Base-by-base conservation (phyloP, 345 rosid genomes). In the Lagerstroemia speciosa region DNA sequence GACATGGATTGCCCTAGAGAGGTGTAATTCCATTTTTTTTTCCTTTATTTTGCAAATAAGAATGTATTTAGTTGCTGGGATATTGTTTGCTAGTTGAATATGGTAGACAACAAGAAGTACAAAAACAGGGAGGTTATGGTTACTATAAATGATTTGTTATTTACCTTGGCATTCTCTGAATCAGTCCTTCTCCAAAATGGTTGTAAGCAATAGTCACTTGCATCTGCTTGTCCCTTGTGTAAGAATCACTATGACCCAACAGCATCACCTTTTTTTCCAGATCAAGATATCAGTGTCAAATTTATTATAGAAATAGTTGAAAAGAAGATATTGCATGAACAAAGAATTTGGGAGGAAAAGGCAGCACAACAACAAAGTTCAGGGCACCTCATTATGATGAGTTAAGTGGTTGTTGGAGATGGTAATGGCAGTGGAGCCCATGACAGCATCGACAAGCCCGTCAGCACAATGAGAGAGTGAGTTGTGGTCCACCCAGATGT, bases 161-260 rank as follows among this genome's bases (percentile, higher is more conserved):
- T 12, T 37, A 72, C 74, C 76, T 78, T 41, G 86, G 86, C 86
- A 83, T 83, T 74, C 86, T 78, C 82, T 83, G 86, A 64, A 83
- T 83, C n/a, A 83, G 78, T 31, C 86, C 86, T 70, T 83, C 82
- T 17, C 86, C 86, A 24, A 83, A 83, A 76, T 83, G 86, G 82
- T 83, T 83, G 82, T 83, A 83, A 3, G 86, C 84, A 38, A 83
- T 80, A 32, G 86, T 83, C 48, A 80, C 86, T 55, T 80, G 83
- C 86, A 83, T 83, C 37, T 69, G 79, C 80, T 83, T 83, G 79
- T 80, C 86, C 65, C 76, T 80, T 6, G 80, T 78, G 69, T 83
- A 83, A 16, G 86, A 78, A 71, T 83, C 86, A 64, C 86, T 83
- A 40, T 83, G 86, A 40, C 86, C 86, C 72, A 83, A 57, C 34